Evolutionary conservation across 805 yeast genomes (phyloP).

Genomic region (Yarrowia hollandica): DNA sequence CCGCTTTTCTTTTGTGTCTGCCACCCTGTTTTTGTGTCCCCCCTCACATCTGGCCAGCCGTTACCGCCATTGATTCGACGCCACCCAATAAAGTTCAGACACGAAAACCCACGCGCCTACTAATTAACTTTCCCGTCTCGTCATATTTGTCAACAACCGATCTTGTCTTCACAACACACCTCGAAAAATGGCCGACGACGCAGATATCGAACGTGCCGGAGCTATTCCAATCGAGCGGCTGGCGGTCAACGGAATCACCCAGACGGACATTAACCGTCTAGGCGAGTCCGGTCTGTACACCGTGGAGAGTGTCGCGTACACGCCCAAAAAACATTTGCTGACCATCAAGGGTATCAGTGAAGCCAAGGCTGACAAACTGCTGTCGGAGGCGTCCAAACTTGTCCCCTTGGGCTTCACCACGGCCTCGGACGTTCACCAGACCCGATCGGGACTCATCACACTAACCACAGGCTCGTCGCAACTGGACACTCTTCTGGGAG

Average conservation of each 20-base stretch:
- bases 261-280: conserved; percentile 75
- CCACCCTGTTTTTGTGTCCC: no score
- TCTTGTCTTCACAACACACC: background rate
- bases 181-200: conserved; percentile 1
- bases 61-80: background rate
- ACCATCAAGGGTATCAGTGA: conserved; percentile 91
- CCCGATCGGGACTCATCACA: conserved; percentile 87
- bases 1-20: background rate
- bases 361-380: conserved; percentile 84
- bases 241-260: conserved; percentile 68
- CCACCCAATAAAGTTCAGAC: conserved; percentile 6
- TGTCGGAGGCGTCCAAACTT: conserved; percentile 77
- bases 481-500: conserved; percentile 88
- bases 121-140: background rate
- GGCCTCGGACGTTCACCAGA: conserved; percentile 87
- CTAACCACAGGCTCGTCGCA: conserved; percentile 95
- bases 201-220: conserved; percentile 22
- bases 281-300: conserved; percentile 84
- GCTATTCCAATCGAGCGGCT: conserved; percentile 17
- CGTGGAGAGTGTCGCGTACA: conserved; percentile 88
- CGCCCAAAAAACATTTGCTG: conserved; percentile 78
- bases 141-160: background rate
- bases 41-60: no score
- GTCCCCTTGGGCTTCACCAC: conserved; percentile 98
- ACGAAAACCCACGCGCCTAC: conserved; percentile 9